Conservation (phyloP, 805 yeast species). For the Torulaspora delbrueckii region DNA sequence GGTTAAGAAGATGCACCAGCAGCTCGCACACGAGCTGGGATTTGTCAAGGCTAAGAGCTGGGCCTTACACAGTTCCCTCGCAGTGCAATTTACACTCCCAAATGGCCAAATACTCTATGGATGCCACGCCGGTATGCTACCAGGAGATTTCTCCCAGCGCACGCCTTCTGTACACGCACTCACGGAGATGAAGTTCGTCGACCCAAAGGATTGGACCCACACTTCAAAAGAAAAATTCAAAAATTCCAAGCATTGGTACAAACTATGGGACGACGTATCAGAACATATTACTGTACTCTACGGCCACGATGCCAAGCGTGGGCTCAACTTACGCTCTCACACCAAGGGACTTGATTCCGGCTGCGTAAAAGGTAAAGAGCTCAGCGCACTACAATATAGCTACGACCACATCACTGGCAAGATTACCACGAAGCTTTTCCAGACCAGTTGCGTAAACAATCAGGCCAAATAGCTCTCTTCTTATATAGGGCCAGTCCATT, state of each 20-base stretch:
- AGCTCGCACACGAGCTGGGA: conserved; percentile 24
- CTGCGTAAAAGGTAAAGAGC: conserved; percentile 69
- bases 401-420: conserved; percentile 5
- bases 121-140: conserved; percentile 78
- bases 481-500: background rate
- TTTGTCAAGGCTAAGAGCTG: conserved; percentile 14
- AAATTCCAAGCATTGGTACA: conserved; percentile 49
- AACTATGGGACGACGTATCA: conserved; percentile 43
- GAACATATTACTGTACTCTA: conserved; percentile 50
- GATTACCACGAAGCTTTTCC: conserved; percentile 2
- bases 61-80: conserved; percentile 21
- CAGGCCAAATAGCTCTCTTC: background rate
- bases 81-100: conserved; percentile 17
- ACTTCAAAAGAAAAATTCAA: conserved; percentile 26
- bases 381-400: conserved; percentile 41
- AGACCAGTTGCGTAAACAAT: conserved; percentile 4
- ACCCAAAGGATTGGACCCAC: conserved; percentile 56
- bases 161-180: conserved; percentile 60
- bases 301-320: conserved; percentile 85
- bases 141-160: conserved; percentile 45
- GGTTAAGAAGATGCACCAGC: conserved; percentile 19
- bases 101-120: conserved; percentile 44
- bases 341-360: conserved; percentile 80
- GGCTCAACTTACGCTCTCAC: conserved; percentile 58
- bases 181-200: conserved; percentile 63